Conservation (phyloP, 2,329 filamentous ascomycete genomes). For the Phoma sp. region DNA sequence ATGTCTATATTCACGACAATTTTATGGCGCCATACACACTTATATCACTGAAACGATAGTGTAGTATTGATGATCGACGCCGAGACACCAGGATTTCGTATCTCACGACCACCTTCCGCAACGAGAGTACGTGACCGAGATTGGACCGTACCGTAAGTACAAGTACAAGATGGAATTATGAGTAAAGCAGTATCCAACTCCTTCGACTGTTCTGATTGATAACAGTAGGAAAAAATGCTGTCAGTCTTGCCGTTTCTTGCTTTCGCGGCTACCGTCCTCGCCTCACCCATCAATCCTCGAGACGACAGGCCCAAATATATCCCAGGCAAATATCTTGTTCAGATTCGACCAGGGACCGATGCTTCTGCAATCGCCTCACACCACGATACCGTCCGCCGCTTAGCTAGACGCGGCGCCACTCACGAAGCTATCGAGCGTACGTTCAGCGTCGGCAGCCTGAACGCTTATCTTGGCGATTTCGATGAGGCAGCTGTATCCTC, state of each 20-base stretch:
- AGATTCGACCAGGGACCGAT: constrained; percentile 39
- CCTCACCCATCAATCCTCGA: background rate
- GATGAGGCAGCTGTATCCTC: constrained; percentile 50
- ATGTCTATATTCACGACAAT: no score
- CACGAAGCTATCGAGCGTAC: constrained; percentile 16
- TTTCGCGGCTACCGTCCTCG: background rate
- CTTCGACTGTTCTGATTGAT: no score
- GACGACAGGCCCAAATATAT: constrained; percentile 18
- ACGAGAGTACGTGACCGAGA: background rate
- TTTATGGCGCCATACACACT: no score
- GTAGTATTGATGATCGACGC: constrained; percentile 1
- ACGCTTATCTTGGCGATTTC: constrained; percentile 53
- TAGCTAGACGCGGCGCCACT: constrained; percentile 13
- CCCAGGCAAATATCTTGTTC: constrained; percentile 50
- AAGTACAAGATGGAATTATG: background rate
- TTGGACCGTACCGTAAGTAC: background rate
- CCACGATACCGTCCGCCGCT: constrained; percentile 19
- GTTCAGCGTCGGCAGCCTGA: constrained; percentile 23
- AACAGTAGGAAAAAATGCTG: background rate
- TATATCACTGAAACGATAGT: constrained; percentile 1
- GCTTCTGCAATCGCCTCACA: constrained; percentile 18
- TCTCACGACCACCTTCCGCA: constrained; percentile 1
- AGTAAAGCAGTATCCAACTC: background rate
- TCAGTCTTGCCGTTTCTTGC: constrained; percentile 1
- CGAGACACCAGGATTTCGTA: background rate